Percentiles rank a stretch among this genome's conserved stretches.
These are phyloP conservation scores for Trichosporon sp. DNA, from an alignment of 1,284 basidiomycete genomes.

Conservation along the genomic window DNA sequence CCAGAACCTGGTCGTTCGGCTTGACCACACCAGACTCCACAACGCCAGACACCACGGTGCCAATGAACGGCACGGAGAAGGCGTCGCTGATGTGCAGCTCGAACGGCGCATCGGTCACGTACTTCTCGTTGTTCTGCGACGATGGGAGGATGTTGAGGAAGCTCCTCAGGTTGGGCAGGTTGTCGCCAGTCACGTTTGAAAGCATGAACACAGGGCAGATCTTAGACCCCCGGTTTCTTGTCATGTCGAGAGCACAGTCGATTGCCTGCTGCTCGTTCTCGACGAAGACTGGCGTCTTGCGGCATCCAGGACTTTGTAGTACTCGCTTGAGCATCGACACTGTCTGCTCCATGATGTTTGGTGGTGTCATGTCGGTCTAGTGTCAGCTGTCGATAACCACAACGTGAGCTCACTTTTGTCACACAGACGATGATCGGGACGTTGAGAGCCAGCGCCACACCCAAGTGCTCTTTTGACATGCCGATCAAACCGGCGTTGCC, in stretches of 20 bases:
- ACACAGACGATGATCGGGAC: slow-evolving; percentile 92
- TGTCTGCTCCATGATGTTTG: slow-evolving; percentile 82
- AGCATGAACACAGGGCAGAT: slow-evolving; percentile 89
- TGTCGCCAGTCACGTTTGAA: slow-evolving; percentile 91
- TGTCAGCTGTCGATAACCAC: slow-evolving; percentile 10
- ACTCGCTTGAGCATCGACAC: slow-evolving; percentile 90
- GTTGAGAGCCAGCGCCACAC: slow-evolving; percentile 86
- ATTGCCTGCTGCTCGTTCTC: slow-evolving; percentile 61
- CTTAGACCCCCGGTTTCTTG: slow-evolving; percentile 59
- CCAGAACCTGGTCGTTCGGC: slow-evolving; percentile 71
- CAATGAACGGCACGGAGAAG: slow-evolving; percentile 85
- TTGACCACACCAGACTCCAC: slow-evolving; percentile 70
- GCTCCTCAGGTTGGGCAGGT: slow-evolving; percentile 66
- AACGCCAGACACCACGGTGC: slow-evolving; percentile 91
- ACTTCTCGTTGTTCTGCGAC: slow-evolving; percentile 72
- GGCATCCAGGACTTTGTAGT: slow-evolving; percentile 85
- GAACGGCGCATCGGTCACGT: slow-evolving; percentile 74
- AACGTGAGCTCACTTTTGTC: slow-evolving; percentile 64
- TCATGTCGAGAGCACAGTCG: slow-evolving; percentile 58
- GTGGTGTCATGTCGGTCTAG: slow-evolving; percentile 94
- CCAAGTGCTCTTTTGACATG: slow-evolving; percentile 96
- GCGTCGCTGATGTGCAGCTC: slow-evolving; percentile 59
- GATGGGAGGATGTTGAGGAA: slow-evolving; percentile 82
- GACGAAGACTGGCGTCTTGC: slow-evolving; percentile 55
- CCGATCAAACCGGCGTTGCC: slow-evolving; percentile 91